Evolutionary conservation across 768 basidiomycete genomes (phyloP).

Genomic region (Leccinum subgranulosum): DNA sequence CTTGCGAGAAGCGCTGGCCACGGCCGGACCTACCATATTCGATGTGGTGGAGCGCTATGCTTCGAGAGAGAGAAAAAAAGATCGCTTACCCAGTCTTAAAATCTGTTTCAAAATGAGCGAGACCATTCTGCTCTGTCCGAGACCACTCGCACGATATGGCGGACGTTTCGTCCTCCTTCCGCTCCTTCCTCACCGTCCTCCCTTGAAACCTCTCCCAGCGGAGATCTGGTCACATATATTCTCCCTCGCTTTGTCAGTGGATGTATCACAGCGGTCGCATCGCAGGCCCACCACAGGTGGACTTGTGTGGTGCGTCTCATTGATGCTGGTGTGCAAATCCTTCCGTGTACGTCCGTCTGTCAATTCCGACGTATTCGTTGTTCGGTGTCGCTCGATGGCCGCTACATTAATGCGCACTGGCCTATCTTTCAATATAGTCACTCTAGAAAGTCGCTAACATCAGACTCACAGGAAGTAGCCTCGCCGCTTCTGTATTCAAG

Average conservation of each 20-base stretch:
- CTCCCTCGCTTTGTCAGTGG: conserved; percentile 27
- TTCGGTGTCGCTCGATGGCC: background rate
- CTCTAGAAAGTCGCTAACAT: conserved; percentile 13
- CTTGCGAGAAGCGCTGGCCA: background rate
- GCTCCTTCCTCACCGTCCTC: conserved; percentile 55
- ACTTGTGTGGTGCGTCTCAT: conserved; percentile 20
- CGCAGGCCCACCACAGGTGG: conserved; percentile 4
- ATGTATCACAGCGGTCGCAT: conserved; percentile 7
- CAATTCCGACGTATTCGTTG: background rate
- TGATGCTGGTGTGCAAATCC: conserved; percentile 39
- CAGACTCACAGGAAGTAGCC: conserved; percentile 50
- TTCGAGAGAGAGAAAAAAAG: background rate
- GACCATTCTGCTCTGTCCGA: conserved; percentile 57
- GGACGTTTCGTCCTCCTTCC: conserved; percentile 66
- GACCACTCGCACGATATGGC: conserved; percentile 59
- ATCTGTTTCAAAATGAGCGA: conserved; percentile 28
- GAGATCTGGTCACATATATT: conserved; percentile 74
- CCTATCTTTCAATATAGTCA: background rate
- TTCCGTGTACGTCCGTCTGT: conserved; percentile 35
- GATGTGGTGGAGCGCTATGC: background rate
- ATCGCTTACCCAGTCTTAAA: conserved; percentile 1
- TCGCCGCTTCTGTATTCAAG: conserved; percentile 66
- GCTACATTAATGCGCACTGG: background rate
- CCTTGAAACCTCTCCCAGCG: conserved; percentile 54
- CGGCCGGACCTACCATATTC: background rate